Percentiles rank a stretch among this genome's conserved stretches.
Conservation (phyloP, 306 rosid genomes). For the cucumber (Cucumis sativus) region Cucumber_9930_V3 NC_026655.2:25246501-25247000, state of each 20-base stretch:
- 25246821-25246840: not conserved
- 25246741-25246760: not conserved
- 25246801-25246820: not conserved
- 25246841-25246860: not conserved
- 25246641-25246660: not conserved
- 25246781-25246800: not conserved
- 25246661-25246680: not conserved
- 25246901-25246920: not conserved
- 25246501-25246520: not conserved
- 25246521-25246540: not conserved
- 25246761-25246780: not conserved
- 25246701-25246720: not conserved
- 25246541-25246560: not conserved
- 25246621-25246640: not conserved
- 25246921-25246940: not conserved
- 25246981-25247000: not conserved
- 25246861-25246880: not conserved
- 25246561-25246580: not conserved
- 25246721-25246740: constrained; percentile 6
- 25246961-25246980: not conserved
- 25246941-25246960: not conserved
- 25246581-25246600: not conserved
- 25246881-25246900: not conserved
- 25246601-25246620: not conserved
- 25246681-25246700: not conserved